These are phyloP conservation scores for Cladophialophora psammophila DNA, from an alignment of 2,329 filamentous ascomycete genomes.

Conservation along the genomic window DNA sequence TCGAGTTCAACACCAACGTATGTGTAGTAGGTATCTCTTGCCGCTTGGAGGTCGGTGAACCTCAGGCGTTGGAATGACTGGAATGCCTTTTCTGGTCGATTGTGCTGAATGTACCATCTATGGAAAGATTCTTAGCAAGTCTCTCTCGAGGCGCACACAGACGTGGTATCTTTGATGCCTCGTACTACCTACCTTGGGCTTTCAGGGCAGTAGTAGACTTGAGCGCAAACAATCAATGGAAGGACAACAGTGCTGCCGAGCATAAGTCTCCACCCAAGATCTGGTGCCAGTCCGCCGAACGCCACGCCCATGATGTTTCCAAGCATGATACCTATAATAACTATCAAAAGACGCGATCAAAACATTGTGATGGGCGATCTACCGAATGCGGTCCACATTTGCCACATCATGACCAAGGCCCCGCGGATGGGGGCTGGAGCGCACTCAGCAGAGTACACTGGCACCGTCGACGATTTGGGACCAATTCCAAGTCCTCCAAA, in stretches of 20 bases:
- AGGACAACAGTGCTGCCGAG: conserved; percentile 71
- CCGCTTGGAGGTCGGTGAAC: conserved; percentile 60
- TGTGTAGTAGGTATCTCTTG: conserved; percentile 64
- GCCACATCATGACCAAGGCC: conserved; percentile 61
- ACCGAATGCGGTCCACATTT: conserved; percentile 58
- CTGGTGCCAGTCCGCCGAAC: conserved; percentile 52
- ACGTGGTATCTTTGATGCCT: background rate
- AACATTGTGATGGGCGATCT: background rate
- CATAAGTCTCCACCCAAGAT: conserved; percentile 72
- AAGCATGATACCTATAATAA: conserved; percentile 47
- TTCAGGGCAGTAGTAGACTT: conserved; percentile 72
- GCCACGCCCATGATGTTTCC: conserved; percentile 59
- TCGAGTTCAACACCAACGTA: conserved; percentile 69
- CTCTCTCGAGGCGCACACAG: background rate
- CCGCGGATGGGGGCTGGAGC: conserved; percentile 59
- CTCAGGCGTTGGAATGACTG: conserved; percentile 58
- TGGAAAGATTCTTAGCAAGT: conserved; percentile 1
- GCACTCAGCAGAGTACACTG: conserved; percentile 58
- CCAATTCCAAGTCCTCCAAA: conserved; percentile 50
- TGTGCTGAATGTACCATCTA: conserved; percentile 55
- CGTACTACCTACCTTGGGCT: conserved; percentile 53
- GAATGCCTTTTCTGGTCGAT: conserved; percentile 56
- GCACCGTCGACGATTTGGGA: conserved; percentile 54
- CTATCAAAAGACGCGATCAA: background rate
- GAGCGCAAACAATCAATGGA: conserved; percentile 62